Conservation (phyloP, 2,329 filamentous ascomycete genomes). For the Calonectria henricotiae region DNA sequence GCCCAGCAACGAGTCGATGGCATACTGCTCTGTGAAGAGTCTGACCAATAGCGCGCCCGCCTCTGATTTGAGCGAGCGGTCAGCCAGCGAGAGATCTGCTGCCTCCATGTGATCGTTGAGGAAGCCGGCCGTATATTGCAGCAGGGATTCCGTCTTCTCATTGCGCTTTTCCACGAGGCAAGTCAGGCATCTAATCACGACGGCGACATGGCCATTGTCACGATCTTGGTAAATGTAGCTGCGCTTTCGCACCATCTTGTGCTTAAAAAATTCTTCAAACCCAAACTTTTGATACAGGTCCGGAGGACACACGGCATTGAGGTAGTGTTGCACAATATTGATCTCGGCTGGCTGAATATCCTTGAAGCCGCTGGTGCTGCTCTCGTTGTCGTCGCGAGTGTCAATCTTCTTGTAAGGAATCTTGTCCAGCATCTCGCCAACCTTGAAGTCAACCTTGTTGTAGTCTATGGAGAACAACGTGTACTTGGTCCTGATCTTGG, state of each 20-base stretch:
- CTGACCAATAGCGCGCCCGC: constrained; percentile 31
- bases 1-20: constrained; percentile 21
- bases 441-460: constrained; percentile 23
- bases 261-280: constrained; percentile 56
- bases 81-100: constrained; percentile 33
- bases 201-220: constrained; percentile 54
- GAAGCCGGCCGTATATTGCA: neutral
- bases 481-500: constrained; percentile 39
- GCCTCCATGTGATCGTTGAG: constrained; percentile 22
- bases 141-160: constrained; percentile 12
- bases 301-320: constrained; percentile 55
- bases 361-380: constrained; percentile 15
- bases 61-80: constrained; percentile 33
- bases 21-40: constrained; percentile 34
- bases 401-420: constrained; percentile 26
- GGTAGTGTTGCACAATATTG: constrained; percentile 55
- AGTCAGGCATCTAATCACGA: constrained; percentile 49
- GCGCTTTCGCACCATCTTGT: constrained; percentile 53
- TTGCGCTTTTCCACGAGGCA: constrained; percentile 29
- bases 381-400: constrained; percentile 17
- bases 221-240: constrained; percentile 55
- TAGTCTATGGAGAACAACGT: constrained; percentile 26
- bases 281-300: constrained; percentile 56
- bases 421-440: constrained; percentile 14
- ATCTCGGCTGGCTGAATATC: constrained; percentile 51